Evolutionary conservation across 2,329 filamentous ascomycete genomes (phyloP).

Genomic region (Scytalidium sp.): DNA sequence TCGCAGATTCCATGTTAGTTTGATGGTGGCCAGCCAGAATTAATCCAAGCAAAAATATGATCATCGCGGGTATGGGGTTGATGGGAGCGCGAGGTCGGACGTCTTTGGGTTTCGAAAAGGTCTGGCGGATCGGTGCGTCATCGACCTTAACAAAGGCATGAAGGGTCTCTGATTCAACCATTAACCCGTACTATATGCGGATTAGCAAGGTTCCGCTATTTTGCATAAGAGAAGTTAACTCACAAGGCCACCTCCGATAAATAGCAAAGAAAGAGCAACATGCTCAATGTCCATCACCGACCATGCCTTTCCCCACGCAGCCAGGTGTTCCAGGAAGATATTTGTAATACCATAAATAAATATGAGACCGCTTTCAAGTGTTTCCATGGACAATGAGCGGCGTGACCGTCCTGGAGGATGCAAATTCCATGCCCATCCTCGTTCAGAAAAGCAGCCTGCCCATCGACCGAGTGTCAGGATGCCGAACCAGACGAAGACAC

Average conservation of each 20-base stretch:
- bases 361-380: conserved; percentile 6
- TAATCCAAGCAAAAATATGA: conserved; percentile 6
- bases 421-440: conserved; percentile 62
- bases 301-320: conserved; percentile 6
- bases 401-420: conserved; percentile 1
- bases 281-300: conserved; percentile 6
- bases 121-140: conserved; percentile 4
- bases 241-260: conserved; percentile 7
- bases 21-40: conserved; percentile 5
- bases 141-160: conserved; percentile 6
- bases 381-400: conserved; percentile 3
- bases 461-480: conserved; percentile 83
- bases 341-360: conserved; percentile 9
- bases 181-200: conserved; percentile 6
- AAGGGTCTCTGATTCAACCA: conserved; percentile 8
- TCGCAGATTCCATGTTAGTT: conserved; percentile 2
- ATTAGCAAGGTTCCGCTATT: conserved; percentile 8
- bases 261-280: conserved; percentile 7
- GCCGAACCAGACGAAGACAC: conserved; percentile 93
- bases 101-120: conserved; percentile 2
- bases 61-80: conserved; percentile 7
- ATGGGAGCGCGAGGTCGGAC: conserved; percentile 1
- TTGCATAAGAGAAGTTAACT: conserved; percentile 4
- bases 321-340: conserved; percentile 7
- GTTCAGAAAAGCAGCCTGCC: conserved; percentile 84